Conservation (phyloP, 306 rosid species). For the Dryas alaskensis region DNA sequence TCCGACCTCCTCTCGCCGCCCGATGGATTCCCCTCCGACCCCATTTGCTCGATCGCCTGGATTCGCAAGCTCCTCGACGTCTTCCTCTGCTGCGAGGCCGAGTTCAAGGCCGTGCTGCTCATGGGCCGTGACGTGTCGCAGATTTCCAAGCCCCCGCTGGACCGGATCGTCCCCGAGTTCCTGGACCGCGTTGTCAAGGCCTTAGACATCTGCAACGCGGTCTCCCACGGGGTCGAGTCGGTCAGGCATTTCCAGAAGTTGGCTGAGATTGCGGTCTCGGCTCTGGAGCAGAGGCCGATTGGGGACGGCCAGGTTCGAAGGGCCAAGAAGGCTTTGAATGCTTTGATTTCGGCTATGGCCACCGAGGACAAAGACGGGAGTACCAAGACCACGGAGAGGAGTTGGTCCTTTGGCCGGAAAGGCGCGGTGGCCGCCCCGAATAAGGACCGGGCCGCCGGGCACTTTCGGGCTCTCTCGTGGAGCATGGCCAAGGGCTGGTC, state of each 20-base stretch:
- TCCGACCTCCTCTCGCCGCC: conserved; percentile 48
- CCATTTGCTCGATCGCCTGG: conserved; percentile 67
- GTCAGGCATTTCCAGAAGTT: conserved; percentile 65
- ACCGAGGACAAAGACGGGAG: conserved; percentile 59
- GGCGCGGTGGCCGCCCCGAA: conserved; percentile 10
- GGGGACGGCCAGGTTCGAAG: conserved; percentile 89
- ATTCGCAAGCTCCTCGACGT: conserved; percentile 68
- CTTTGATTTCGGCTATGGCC: conserved; percentile 50
- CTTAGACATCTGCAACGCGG: conserved; percentile 83
- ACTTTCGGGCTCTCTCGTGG: conserved; percentile 53
- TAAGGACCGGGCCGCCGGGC: conserved; percentile 40
- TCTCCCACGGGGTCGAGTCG: conserved; percentile 66
- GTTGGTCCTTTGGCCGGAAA: conserved; percentile 75
- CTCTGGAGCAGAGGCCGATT: conserved; percentile 60
- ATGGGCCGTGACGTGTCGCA: conserved; percentile 72
- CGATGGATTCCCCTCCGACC: conserved; percentile 39
- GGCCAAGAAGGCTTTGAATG: conserved; percentile 66
- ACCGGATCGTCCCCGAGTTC: conserved; percentile 65
- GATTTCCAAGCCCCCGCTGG: conserved; percentile 72
- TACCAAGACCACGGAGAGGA: conserved; percentile 57
- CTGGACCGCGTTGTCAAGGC: conserved; percentile 76
- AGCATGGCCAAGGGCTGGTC: conserved; percentile 86
- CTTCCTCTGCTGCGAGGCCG: conserved; percentile 87
- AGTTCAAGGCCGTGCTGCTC: conserved; percentile 77
- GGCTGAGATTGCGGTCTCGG: conserved; percentile 66